Evolutionary conservation across 2,329 filamentous ascomycete species (phyloP).

Genomic region (Xylaria digitata): DNA sequence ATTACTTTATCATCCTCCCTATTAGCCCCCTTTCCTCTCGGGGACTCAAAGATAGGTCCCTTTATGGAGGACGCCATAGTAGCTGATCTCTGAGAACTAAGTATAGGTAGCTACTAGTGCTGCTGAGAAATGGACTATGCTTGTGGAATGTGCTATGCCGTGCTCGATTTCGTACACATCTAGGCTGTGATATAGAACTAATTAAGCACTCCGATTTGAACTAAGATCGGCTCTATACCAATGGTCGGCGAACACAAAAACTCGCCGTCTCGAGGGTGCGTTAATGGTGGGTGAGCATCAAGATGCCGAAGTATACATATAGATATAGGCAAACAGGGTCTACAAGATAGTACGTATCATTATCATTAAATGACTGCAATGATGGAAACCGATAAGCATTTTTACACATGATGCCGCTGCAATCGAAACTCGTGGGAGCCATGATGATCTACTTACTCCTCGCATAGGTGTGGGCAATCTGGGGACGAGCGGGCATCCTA

Average conservation of each 20-base stretch:
- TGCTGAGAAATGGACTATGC: not conserved
- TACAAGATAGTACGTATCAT: not conserved
- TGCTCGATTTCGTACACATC: not conserved
- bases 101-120: not conserved
- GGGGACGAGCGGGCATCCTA: not conserved
- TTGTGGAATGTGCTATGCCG: not conserved
- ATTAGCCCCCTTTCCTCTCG: not conserved
- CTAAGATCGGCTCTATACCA: not conserved
- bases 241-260: constrained; percentile 8
- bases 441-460: not conserved
- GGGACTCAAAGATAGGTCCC: not conserved
- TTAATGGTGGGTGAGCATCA: not conserved
- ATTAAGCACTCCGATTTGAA: not conserved
- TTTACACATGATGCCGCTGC: not conserved
- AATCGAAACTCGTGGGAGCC: not conserved
- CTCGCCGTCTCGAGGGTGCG: not conserved
- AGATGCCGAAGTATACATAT: constrained; percentile 12
- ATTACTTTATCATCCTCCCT: not conserved
- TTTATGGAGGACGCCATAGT: not conserved
- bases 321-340: not conserved
- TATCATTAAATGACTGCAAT: not conserved
- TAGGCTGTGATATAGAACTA: not conserved
- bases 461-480: not conserved
- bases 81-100: not conserved
- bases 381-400: not conserved